A percentile compares a stretch with the other conserved stretches of the same genome.
Evolutionary conservation across 139 green algal genomes (phyloP).

Genomic region (Axilococcus clingmanii): DNA sequence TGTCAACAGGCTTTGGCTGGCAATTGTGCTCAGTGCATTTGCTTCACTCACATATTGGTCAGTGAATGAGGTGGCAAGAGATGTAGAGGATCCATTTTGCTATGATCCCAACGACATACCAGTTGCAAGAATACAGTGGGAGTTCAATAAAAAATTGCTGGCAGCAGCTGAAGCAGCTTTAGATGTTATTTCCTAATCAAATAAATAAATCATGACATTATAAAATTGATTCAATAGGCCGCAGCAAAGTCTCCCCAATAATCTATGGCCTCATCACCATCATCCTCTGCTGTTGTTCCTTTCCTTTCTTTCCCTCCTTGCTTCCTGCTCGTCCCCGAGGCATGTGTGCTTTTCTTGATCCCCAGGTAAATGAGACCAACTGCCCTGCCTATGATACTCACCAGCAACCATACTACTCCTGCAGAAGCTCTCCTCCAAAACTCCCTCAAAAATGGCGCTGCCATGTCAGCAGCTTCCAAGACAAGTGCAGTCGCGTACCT

Average conservation of each 20-base stretch:
- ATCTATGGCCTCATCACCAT: background rate
- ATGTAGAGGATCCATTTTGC: constrained; percentile 45
- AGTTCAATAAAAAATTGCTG: constrained; percentile 44
- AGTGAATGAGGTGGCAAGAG: constrained; percentile 33
- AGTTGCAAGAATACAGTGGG: constrained; percentile 36
- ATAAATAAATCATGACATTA: too few relatives aligned
- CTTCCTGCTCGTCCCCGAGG: background rate
- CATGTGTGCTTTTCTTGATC: background rate
- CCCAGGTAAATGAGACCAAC: constrained; percentile 6
- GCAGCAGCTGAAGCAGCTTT: constrained; percentile 8
- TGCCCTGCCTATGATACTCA: background rate
- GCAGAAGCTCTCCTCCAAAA: background rate
- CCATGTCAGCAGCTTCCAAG: constrained; percentile 5
- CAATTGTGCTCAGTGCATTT: constrained; percentile 16
- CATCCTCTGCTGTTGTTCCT: background rate
- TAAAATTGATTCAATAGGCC: too few relatives aligned
- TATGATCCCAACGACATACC: constrained; percentile 53
- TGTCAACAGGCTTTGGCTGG: constrained; percentile 18
- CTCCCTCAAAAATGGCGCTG: background rate
- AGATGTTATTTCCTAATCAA: too few relatives aligned
- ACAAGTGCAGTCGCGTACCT: background rate
- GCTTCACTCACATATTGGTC: constrained; percentile 32
- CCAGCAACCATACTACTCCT: background rate
- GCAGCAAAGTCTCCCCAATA: too few relatives aligned
- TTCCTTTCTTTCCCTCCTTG: background rate